Base-by-base conservation (phyloP, 257 asterid species). In the Penstemon davidsonii region DNA sequence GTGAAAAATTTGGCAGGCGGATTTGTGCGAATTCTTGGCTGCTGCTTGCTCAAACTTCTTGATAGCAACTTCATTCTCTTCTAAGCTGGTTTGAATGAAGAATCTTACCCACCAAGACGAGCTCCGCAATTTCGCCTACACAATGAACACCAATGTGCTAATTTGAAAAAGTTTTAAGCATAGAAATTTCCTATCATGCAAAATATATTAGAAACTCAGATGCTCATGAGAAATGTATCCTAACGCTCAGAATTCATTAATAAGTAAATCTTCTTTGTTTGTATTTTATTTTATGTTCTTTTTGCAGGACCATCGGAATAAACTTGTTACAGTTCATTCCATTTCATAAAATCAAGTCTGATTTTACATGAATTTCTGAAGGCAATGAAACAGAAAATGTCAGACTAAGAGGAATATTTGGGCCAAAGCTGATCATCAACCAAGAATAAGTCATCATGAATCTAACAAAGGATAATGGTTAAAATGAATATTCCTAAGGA, bases 1-100 rank as follows among this genome's bases (percentile, higher is more conserved):
- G 76, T 87, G 98, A 85, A 92, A 92, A 77, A 89, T 79, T 77
- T 92, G 98, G 85, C 98, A 92, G 59, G 83, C 75, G 9, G 93
- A 75, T 71, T 55, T 72, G 80, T 71, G 82, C 0, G 88, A 73
- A 46, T 73, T 82, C 83, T 80, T 84, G 60, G 81, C 38, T 50
- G 91, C 81, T 11, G 86, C 92, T 76, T 83, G 85, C 73, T 85
- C 96, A 54, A 83, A 92, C 79, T 89, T 92, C 81, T 86, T 88
- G 47, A 74, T 65, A 37, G 89, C 95, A 62, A 77, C 73, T 78
- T 92, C 97, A 33, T 89, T 89, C 85, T 86, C 97, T 80, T 87
- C 89, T 67, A 92, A 76, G 86, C 88, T 83, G 73, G 81, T 86
- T 73, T 87, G 91, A 61, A 83, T 82, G 83, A 92, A 92, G 70